Evolutionary conservation across 352 stramenopile species (phyloP).

Genomic region (Phytophthora tubulina): DNA sequence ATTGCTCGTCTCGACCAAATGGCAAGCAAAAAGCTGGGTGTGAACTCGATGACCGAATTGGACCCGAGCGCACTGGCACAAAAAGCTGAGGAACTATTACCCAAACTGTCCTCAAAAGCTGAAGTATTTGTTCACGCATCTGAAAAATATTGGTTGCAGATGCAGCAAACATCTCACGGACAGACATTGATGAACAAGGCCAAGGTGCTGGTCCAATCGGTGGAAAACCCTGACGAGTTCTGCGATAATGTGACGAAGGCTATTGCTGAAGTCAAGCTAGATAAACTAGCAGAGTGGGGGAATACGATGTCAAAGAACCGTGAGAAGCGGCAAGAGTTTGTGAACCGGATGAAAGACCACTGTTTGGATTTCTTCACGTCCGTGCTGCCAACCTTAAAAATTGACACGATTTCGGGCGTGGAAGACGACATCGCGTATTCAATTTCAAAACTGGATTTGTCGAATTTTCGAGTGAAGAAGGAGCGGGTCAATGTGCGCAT

Average conservation of each 20-base stretch:
- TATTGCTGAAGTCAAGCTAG: slow-evolving; percentile 73
- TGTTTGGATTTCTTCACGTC: slow-evolving; percentile 90
- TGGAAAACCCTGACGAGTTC: slow-evolving; percentile 79
- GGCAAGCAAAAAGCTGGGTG: slow-evolving; percentile 67
- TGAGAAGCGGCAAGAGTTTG: slow-evolving; percentile 80
- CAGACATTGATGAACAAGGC: slow-evolving; percentile 75
- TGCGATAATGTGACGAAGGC: slow-evolving; percentile 78
- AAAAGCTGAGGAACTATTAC: slow-evolving; percentile 75
- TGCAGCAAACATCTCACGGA: slow-evolving; percentile 77
- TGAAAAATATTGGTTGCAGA: slow-evolving; percentile 74
- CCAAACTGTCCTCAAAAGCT: slow-evolving; percentile 63
- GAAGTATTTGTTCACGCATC: slow-evolving; percentile 66
- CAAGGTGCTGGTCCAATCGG: slow-evolving; percentile 74
- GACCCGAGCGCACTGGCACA: slow-evolving; percentile 63
- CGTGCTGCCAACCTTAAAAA: slow-evolving; percentile 82
- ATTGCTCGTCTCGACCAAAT: slow-evolving; percentile 67
- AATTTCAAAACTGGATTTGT: slow-evolving; percentile 82
- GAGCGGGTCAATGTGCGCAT: slow-evolving; percentile 88
- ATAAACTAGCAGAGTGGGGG: slow-evolving; percentile 77
- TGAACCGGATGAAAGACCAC: slow-evolving; percentile 85
- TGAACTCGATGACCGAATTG: slow-evolving; percentile 64
- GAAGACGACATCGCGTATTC: slow-evolving; percentile 85
- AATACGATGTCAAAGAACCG: slow-evolving; percentile 65
- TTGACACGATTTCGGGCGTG: slow-evolving; percentile 83
- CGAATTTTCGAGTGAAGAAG: slow-evolving; percentile 87